phyloP scores from a whole-genome alignment of 1,139 yeast species.

The Kodamaea derodonti region DNA sequence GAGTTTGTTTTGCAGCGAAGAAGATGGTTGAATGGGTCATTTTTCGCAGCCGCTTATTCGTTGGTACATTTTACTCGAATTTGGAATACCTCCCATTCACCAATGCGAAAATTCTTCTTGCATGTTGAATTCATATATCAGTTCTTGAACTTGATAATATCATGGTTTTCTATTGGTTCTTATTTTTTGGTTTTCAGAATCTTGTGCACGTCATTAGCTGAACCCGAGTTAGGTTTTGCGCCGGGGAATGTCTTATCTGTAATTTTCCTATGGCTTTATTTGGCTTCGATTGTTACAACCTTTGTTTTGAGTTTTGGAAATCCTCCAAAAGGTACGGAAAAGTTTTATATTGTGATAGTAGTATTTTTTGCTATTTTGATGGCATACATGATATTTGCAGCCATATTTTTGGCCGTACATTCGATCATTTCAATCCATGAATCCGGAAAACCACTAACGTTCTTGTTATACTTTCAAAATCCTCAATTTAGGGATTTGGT shows the following conservation, averaged over 20 bases:
- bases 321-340: slow-evolving; percentile 87
- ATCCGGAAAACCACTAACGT: slow-evolving; percentile 30
- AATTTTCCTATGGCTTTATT: slow-evolving; percentile 82
- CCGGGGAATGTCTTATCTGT: slow-evolving; percentile 80
- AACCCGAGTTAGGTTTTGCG: slow-evolving; percentile 47
- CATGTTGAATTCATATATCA: slow-evolving; percentile 45
- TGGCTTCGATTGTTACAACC: slow-evolving; percentile 84
- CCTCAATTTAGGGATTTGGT: slow-evolving; percentile 46
- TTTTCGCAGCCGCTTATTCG: slow-evolving; percentile 46
- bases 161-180: slow-evolving; percentile 82
- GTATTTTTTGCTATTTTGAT: slow-evolving; percentile 85
- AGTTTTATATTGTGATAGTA: slow-evolving; percentile 78
- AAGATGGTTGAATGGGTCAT: slow-evolving; percentile 51
- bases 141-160: slow-evolving; percentile 44
- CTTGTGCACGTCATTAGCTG: slow-evolving; percentile 65
- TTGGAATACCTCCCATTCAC: slow-evolving; percentile 43
- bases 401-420: slow-evolving; percentile 46
- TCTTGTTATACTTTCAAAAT: slow-evolving; percentile 36
- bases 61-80: slow-evolving; percentile 43
- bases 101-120: slow-evolving; percentile 38
- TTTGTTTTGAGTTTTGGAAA: slow-evolving; percentile 92
- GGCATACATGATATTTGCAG: slow-evolving; percentile 82
- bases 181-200: slow-evolving; percentile 79
- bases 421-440: slow-evolving; percentile 35
- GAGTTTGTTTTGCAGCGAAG: slow-evolving; percentile 47